Percentiles rank a stretch among this genome's conserved stretches.
phyloP scores from a whole-genome alignment of 1,284 basidiomycete species.

The Schizophyllum commune region DNA sequence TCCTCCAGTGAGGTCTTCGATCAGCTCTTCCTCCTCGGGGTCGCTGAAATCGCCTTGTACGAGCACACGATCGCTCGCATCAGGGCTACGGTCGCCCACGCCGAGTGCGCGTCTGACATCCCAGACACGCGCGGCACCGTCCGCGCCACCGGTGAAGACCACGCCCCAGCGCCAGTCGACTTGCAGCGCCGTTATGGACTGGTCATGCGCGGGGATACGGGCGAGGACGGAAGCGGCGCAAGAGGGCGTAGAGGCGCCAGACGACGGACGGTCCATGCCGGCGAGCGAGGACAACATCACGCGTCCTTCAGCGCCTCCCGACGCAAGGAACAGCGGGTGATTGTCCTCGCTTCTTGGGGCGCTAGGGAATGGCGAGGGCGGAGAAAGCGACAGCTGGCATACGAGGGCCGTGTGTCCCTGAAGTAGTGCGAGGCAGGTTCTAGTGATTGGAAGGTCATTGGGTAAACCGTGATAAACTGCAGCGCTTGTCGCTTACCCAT shows the following conservation, averaged over 20 bases:
- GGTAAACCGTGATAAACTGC: neutral
- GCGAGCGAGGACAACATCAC: constrained; percentile 84
- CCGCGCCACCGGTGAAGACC: constrained; percentile 80
- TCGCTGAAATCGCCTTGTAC: neutral
- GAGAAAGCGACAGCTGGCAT: constrained; percentile 78
- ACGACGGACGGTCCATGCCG: constrained; percentile 18
- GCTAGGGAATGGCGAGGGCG: too few species aligned
- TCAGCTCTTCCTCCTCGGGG: neutral
- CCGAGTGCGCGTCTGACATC: constrained; percentile 36
- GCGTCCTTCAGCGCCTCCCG: constrained; percentile 90
- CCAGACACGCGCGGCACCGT: constrained; percentile 87
- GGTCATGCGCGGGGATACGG: constrained; percentile 79
- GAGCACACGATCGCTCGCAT: neutral
- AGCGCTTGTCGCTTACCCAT: constrained; percentile 48
- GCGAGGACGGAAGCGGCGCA: constrained; percentile 26
- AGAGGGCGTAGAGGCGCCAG: constrained; percentile 5
- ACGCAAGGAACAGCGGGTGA: constrained; percentile 53
- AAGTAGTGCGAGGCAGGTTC: constrained; percentile 77
- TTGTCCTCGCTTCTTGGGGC: neutral
- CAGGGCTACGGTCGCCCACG: neutral
- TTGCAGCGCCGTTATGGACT: constrained; percentile 86
- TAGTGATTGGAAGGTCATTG: constrained; percentile 19
- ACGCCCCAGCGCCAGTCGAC: constrained; percentile 66
- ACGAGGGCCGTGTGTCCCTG: constrained; percentile 94
- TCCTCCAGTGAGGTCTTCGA: neutral